These are phyloP conservation scores for Jacaranda mimosifolia DNA, from an alignment of 257 asterid genomes.

Conservation along the genomic window DNA sequence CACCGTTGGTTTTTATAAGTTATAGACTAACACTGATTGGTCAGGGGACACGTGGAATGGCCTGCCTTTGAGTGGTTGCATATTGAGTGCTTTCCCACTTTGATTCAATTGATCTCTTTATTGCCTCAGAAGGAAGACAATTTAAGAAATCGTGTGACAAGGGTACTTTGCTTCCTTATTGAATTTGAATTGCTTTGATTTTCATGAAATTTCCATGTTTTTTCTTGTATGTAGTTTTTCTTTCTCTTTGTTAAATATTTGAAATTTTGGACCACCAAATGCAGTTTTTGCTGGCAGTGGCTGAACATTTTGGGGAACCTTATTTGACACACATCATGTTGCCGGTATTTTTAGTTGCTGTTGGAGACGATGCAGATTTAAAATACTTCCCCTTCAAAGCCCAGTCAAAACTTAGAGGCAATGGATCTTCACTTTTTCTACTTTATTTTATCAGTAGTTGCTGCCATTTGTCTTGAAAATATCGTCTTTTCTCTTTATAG, in stretches of 20 bases:
- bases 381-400: conserved; percentile 65
- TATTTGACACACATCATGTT: conserved; percentile 85
- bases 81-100: conserved; percentile 78
- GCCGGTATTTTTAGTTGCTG: conserved; percentile 85
- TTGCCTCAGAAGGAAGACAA: conserved; percentile 97
- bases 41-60: conserved; percentile 90
- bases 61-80: conserved; percentile 93
- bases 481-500: conserved; percentile 47
- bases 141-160: conserved; percentile 76
- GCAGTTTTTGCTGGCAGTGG: conserved; percentile 84
- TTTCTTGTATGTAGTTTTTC: conserved; percentile 23
- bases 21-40: conserved; percentile 38
- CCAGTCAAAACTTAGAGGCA: conserved; percentile 72
- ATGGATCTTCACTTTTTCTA: conserved; percentile 12
- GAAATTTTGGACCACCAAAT: conserved; percentile 37
- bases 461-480: conserved; percentile 22
- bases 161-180: conserved; percentile 54
- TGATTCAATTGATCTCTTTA: conserved; percentile 82
- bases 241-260: conserved; percentile 30
- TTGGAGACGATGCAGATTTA: conserved; percentile 79
- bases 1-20: conserved; percentile 17
- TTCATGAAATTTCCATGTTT: conserved; percentile 28
- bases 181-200: conserved; percentile 36
- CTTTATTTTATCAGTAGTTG: background rate
- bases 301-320: conserved; percentile 75